phyloP scores from a whole-genome alignment of 2,329 filamentous ascomycete species.

The Penicillium sp. region DNA sequence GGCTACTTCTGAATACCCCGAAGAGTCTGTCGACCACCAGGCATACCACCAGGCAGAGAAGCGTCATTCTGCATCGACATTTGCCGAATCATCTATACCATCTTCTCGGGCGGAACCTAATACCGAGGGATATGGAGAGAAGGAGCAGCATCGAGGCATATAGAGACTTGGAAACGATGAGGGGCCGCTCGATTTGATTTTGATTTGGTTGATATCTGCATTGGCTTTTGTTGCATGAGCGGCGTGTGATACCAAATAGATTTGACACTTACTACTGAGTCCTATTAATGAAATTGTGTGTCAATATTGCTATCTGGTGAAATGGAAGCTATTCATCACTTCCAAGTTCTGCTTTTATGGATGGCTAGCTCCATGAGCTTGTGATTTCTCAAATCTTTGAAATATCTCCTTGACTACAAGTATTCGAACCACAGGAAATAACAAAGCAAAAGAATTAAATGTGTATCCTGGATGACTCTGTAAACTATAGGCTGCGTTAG shows the following conservation, averaged over 20 bases:
- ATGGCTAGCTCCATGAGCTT: not conserved
- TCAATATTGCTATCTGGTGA: not conserved
- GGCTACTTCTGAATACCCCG: not conserved
- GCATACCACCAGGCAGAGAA: constrained; percentile 8
- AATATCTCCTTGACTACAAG: not conserved
- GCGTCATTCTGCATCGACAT: constrained; percentile 13
- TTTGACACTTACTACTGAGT: not conserved
- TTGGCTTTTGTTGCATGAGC: constrained; percentile 7
- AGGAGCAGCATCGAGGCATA: not conserved
- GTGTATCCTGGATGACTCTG: not conserved
- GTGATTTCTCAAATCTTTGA: not conserved
- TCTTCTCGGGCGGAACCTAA: constrained; percentile 9
- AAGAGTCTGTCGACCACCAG: constrained; percentile 2
- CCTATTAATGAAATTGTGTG: not conserved
- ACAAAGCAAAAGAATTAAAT: not conserved
- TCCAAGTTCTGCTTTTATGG: not conserved
- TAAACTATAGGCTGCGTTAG: not conserved
- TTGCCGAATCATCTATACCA: constrained; percentile 14
- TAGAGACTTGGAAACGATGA: not conserved
- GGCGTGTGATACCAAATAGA: constrained; percentile 12
- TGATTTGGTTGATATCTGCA: not conserved
- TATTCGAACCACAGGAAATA: not conserved
- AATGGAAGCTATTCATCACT: not conserved
- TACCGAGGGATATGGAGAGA: not conserved
- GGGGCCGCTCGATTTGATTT: not conserved